Percentiles rank a stretch among this genome's conserved stretches.
phyloP scores from a whole-genome alignment of 106 monocot species.

The Platanthera zijinensis region DNA sequence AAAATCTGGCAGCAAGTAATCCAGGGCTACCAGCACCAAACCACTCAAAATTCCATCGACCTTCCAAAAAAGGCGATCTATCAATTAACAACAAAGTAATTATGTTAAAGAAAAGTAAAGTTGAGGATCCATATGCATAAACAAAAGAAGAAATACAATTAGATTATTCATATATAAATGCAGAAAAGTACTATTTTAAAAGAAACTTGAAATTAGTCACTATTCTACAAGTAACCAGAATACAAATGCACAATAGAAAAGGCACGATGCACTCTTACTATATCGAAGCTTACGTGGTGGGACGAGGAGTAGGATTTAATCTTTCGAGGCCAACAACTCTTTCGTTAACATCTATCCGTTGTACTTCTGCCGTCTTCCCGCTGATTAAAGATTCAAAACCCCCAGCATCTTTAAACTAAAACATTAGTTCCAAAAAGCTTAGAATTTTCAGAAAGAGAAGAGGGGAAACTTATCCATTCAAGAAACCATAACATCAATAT shows the following conservation, averaged over 20 bases:
- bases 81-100: constrained; percentile 1
- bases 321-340: constrained; percentile 85
- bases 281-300: constrained; percentile 69
- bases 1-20: constrained; percentile 57
- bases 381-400: constrained; percentile 78
- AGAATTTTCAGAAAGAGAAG: not conserved
- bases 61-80: constrained; percentile 91
- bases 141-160: not conserved
- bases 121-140: not conserved
- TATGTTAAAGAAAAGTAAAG: not conserved
- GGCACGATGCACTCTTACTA: not conserved
- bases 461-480: not conserved
- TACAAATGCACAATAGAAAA: not conserved
- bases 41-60: constrained; percentile 98
- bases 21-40: constrained; percentile 81
- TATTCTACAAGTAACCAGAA: not conserved
- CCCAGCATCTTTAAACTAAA: constrained; percentile 93
- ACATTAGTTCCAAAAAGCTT: constrained; percentile 3
- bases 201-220: not conserved
- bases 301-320: constrained; percentile 90
- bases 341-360: constrained; percentile 91
- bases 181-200: not conserved
- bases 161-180: not conserved
- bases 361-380: constrained; percentile 86
- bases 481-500: not conserved